Percentiles rank a stretch among this genome's conserved stretches.
Conservation (phyloP, 768 basidiomycete species). For the Collybiopsis luxurians region DNA sequence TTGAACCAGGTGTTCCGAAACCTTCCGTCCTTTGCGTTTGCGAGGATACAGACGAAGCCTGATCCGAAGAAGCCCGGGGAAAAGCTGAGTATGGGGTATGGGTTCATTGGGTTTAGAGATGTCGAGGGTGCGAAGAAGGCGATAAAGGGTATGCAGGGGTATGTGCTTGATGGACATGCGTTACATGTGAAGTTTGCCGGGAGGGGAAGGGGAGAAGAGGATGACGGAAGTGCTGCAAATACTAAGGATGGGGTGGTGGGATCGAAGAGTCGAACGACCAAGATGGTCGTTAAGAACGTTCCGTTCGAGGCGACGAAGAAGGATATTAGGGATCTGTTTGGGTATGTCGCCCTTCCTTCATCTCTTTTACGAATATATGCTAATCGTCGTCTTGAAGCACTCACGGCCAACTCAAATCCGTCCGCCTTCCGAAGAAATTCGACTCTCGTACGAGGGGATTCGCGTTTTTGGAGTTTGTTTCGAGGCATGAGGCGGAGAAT, state of each 20-base stretch:
- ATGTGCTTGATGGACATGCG: constrained; percentile 83
- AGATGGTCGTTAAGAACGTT: constrained; percentile 97
- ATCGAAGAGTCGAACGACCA: constrained; percentile 70
- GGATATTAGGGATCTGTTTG: constrained; percentile 86
- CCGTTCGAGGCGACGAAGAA: constrained; percentile 96
- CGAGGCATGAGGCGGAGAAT: constrained; percentile 85
- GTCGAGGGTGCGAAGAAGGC: constrained; percentile 71
- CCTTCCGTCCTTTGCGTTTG: constrained; percentile 80
- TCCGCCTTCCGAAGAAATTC: constrained; percentile 90
- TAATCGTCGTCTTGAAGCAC: constrained; percentile 45
- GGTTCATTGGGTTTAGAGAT: constrained; percentile 89
- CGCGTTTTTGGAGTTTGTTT: constrained; percentile 93
- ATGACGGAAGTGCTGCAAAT: not conserved
- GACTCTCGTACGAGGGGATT: constrained; percentile 89
- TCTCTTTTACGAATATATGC: not conserved
- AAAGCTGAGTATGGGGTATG: constrained; percentile 91
- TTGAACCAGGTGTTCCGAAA: constrained; percentile 68
- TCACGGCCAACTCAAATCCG: constrained; percentile 91
- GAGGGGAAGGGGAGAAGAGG: constrained; percentile 66
- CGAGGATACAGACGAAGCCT: constrained; percentile 87
- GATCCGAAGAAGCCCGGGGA: constrained; percentile 71
- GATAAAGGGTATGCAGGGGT: constrained; percentile 73
- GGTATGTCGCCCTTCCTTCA: constrained; percentile 50
- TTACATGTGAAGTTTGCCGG: constrained; percentile 86
- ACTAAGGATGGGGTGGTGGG: constrained; percentile 25